These are phyloP conservation scores for Cucurbitaria berberidis DNA, from an alignment of 2,329 filamentous ascomycete species.

Conservation along the genomic window DNA sequence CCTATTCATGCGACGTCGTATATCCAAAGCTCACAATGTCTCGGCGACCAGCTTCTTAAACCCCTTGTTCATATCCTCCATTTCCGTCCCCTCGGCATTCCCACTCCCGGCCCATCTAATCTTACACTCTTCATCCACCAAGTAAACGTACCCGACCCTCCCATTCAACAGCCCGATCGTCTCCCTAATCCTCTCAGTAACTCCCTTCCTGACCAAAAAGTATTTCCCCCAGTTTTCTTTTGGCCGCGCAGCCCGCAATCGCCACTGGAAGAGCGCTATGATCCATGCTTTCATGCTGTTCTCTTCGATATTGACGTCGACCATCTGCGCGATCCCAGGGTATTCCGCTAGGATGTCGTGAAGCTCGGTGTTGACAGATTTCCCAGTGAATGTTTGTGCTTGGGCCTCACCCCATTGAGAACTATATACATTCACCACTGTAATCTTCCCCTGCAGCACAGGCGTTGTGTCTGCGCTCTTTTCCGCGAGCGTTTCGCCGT, in stretches of 20 bases:
- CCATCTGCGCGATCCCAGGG: conserved; percentile 68
- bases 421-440: conserved; percentile 81
- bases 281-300: conserved; percentile 69
- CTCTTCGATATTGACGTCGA: conserved; percentile 89
- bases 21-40: background rate
- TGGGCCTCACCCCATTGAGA: conserved; percentile 87
- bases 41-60: conserved; percentile 64
- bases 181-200: conserved; percentile 63
- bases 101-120: conserved; percentile 95
- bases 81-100: conserved; percentile 68
- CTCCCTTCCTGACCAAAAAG: conserved; percentile 65
- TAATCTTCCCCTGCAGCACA: conserved; percentile 73
- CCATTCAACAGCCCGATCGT: conserved; percentile 77
- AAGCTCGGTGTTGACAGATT: conserved; percentile 72
- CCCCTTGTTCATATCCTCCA: conserved; percentile 69
- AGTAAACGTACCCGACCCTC: conserved; percentile 92
- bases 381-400: conserved; percentile 69
- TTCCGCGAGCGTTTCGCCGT: conserved; percentile 73
- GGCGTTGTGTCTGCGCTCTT: conserved; percentile 72
- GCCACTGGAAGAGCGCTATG: conserved; percentile 60
- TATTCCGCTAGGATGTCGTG: conserved; percentile 64
- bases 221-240: conserved; percentile 62
- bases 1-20: background rate
- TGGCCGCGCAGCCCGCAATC: conserved; percentile 56
- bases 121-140: conserved; percentile 84